Conservation (phyloP, 23 red algal genomes). For the Pyropia haitanensis region DNA sequence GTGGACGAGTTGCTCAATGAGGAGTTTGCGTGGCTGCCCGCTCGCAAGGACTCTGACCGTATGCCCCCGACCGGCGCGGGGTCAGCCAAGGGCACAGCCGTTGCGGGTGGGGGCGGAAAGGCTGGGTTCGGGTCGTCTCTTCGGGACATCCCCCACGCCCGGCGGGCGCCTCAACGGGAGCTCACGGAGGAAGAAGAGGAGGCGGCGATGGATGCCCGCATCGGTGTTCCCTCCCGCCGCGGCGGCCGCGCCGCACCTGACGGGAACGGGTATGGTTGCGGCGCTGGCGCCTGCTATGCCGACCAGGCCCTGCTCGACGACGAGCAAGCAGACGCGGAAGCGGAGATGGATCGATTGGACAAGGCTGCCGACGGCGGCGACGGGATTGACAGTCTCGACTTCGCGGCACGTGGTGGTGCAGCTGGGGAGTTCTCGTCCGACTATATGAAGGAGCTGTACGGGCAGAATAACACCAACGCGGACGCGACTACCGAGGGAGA, state of each 20-base stretch:
- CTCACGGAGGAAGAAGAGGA: too few relatives aligned
- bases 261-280: neutral
- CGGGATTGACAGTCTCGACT: neutral
- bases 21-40: too few relatives aligned
- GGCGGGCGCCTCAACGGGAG: too few relatives aligned
- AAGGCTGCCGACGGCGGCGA: neutral
- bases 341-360: neutral
- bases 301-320: neutral
- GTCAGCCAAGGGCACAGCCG: too few relatives aligned
- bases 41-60: too few relatives aligned
- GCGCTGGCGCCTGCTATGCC: neutral
- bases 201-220: too few relatives aligned
- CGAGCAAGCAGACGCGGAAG: neutral
- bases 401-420: neutral
- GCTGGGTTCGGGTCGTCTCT: too few relatives aligned
- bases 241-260: neutral
- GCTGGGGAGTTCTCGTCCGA: neutral
- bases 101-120: too few relatives aligned
- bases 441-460: neutral
- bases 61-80: too few relatives aligned
- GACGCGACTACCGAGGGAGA: slow-evolving; percentile 35
- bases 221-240: neutral
- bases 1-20: too few relatives aligned
- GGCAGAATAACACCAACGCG: slow-evolving; percentile 3
- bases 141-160: too few relatives aligned